phyloP scores from a whole-genome alignment of 345 rosid genomes.

The Isatis tinctoria region DNA sequence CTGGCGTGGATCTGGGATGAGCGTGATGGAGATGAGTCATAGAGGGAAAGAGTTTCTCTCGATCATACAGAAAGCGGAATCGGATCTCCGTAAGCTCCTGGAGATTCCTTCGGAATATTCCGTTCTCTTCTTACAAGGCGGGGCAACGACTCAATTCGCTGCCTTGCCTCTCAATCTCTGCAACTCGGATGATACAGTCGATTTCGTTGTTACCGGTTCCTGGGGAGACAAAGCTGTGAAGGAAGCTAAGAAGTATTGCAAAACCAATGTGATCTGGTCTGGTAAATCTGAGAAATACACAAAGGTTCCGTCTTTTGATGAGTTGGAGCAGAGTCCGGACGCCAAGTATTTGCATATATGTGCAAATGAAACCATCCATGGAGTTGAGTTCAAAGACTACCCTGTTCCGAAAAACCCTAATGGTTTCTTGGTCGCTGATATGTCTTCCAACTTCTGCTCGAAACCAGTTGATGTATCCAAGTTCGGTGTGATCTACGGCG shows the following conservation, averaged over 20 bases:
- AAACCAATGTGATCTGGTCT: conserved; percentile 73
- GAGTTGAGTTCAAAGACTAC: conserved; percentile 89
- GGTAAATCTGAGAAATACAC: conserved; percentile 90
- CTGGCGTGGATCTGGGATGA: conserved; percentile 97
- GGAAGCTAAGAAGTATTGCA: conserved; percentile 77
- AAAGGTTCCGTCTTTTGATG: conserved; percentile 55
- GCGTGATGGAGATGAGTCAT: conserved; percentile 99
- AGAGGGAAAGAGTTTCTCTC: conserved; percentile 90
- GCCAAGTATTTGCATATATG: conserved; percentile 90
- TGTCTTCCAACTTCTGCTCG: conserved; percentile 96
- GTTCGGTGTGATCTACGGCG: conserved; percentile 90
- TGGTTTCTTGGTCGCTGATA: conserved; percentile 77
- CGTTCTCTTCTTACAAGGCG: conserved; percentile 93
- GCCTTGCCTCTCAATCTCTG: conserved; percentile 79
- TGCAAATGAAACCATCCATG: conserved; percentile 92
- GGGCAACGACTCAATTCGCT: conserved; percentile 95
- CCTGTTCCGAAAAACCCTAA: conserved; percentile 51
- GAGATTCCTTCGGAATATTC: conserved; percentile 62
- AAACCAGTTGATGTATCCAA: conserved; percentile 84
- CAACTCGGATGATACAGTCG: conserved; percentile 56
- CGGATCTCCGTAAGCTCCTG: conserved; percentile 77
- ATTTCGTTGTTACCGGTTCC: conserved; percentile 84
- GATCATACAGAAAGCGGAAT: conserved; percentile 86
- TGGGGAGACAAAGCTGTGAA: conserved; percentile 98
- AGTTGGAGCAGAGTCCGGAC: conserved; percentile 50